Percentiles rank a stretch among this genome's conserved stretches.
phyloP scores from a whole-genome alignment of 768 basidiomycete species.

The Antrodiella citrinella region DNA sequence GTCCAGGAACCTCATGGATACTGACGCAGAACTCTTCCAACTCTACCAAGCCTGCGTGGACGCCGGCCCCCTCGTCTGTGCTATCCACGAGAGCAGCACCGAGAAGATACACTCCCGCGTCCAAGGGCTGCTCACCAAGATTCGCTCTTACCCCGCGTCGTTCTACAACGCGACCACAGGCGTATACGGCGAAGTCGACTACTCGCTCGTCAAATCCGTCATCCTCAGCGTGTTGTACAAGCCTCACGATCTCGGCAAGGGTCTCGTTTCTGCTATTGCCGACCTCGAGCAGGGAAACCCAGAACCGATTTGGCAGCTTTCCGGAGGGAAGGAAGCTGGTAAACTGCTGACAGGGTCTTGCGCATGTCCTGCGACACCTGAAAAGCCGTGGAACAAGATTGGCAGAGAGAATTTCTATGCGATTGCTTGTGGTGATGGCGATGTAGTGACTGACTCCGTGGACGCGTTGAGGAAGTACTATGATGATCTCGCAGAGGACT shows the following conservation, averaged over 20 bases:
- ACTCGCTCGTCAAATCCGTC: constrained; percentile 1
- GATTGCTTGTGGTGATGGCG: neutral
- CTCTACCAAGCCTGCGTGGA: constrained; percentile 5
- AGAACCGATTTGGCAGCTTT: neutral
- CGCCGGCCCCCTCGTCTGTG: constrained; percentile 8
- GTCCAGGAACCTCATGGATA: constrained; percentile 6
- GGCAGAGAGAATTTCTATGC: neutral
- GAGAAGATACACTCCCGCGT: constrained; percentile 1
- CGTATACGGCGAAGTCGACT: constrained; percentile 9
- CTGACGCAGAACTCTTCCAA: constrained; percentile 7
- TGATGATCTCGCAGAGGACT: neutral
- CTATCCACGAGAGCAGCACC: constrained; percentile 6
- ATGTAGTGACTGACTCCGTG: neutral
- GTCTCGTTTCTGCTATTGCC: neutral
- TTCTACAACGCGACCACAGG: constrained; percentile 1
- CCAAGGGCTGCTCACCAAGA: neutral
- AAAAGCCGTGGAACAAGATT: neutral
- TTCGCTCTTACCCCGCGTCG: constrained; percentile 8
- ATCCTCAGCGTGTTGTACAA: constrained; percentile 10
- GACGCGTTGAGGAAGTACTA: neutral
- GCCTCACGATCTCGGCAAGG: neutral
- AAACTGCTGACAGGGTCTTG: neutral
- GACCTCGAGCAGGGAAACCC: neutral
- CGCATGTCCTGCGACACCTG: neutral
- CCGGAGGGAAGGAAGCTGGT: neutral